Conservation (phyloP, 1,284 basidiomycete genomes). For the Apiotrichum domesticum region DNA sequence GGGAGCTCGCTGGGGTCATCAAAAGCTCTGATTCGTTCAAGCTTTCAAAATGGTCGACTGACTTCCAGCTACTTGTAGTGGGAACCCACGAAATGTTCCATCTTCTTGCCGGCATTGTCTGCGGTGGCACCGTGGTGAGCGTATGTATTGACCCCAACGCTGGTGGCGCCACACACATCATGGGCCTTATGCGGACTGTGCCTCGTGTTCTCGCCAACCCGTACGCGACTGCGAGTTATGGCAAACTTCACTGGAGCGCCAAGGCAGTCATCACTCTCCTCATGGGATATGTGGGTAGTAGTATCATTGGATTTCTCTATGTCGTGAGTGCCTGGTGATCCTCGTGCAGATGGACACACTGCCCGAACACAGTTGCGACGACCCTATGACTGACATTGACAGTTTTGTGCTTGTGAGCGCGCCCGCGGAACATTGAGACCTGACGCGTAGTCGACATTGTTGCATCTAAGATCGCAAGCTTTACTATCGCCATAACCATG, state of each 20-base stretch:
- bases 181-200: slow-evolving; percentile 30
- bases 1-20: too few relatives aligned
- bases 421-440: too few relatives aligned
- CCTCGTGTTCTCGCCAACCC: not conserved
- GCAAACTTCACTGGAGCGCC: slow-evolving; percentile 33
- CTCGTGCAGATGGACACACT: not conserved
- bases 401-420: too few relatives aligned
- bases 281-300: slow-evolving; percentile 42
- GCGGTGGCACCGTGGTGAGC: slow-evolving; percentile 41
- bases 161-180: slow-evolving; percentile 42
- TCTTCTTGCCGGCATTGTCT: slow-evolving; percentile 36
- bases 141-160: slow-evolving; percentile 47
- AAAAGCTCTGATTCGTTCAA: too few relatives aligned
- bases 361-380: not conserved
- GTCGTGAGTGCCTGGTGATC: slow-evolving; percentile 32
- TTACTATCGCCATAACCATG: slow-evolving; percentile 43
- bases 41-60: too few relatives aligned
- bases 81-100: slow-evolving; percentile 45
- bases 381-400: not conserved
- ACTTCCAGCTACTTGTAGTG: slow-evolving; percentile 39
- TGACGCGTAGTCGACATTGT: slow-evolving; percentile 35
- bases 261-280: slow-evolving; percentile 31
- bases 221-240: slow-evolving; percentile 18
- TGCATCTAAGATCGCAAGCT: slow-evolving; percentile 42
- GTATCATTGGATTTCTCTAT: slow-evolving; percentile 40